These are phyloP conservation scores for Suhomyces kunorum DNA, from an alignment of 1,139 yeast genomes.

Conservation along the genomic window DNA sequence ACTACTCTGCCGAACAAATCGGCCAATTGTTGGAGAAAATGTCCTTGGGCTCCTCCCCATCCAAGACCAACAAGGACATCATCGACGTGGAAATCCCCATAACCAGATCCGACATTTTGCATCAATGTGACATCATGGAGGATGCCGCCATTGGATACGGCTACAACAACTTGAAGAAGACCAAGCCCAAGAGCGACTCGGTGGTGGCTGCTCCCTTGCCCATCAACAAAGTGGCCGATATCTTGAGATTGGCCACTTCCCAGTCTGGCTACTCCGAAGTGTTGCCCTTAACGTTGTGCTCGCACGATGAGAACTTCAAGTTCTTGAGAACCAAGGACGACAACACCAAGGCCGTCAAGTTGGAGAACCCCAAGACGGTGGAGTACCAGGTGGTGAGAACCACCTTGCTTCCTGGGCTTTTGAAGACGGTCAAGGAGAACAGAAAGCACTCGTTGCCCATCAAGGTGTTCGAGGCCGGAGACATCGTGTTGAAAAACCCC, in stretches of 20 bases:
- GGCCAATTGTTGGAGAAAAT: conserved; percentile 69
- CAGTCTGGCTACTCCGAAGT: conserved; percentile 97
- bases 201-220: conserved; percentile 88
- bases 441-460: conserved; percentile 95
- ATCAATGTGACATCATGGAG: conserved; percentile 98
- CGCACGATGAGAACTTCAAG: conserved; percentile 94
- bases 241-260: conserved; percentile 85
- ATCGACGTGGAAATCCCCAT: conserved; percentile 81
- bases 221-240: conserved; percentile 87
- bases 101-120: conserved; percentile 93
- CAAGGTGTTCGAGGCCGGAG: conserved; percentile 93
- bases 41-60: conserved; percentile 70
- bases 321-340: conserved; percentile 79
- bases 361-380: conserved; percentile 93
- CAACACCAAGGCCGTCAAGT: conserved; percentile 73
- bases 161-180: conserved; percentile 80
- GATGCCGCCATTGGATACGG: conserved; percentile 98
- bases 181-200: conserved; percentile 78
- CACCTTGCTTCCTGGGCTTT: conserved; percentile 86
- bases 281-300: conserved; percentile 90
- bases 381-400: conserved; percentile 99
- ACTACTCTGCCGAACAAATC: conserved; percentile 68
- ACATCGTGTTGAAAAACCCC: conserved; percentile 83
- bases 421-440: conserved; percentile 94
- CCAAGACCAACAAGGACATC: conserved; percentile 48